A percentile compares a stretch with the other conserved stretches of the same genome.
phyloP scores from a whole-genome alignment of 164 flowering plant species.

The Dillenia suffruticosa region DNA sequence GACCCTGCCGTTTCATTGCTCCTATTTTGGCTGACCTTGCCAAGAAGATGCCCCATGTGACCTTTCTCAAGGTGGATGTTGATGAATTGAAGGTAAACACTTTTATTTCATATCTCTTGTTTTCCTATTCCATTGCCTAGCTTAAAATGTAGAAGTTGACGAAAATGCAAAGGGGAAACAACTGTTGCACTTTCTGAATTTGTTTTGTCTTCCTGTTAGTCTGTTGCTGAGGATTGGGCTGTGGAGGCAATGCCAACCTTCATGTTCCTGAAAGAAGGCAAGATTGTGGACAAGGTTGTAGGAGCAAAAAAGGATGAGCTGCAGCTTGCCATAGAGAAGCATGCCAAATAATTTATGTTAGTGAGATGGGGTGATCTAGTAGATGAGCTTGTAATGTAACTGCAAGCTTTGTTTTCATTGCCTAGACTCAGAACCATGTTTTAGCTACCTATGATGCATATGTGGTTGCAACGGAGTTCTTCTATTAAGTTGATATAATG shows the following conservation, averaged over 20 bases:
- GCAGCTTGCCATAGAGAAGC: slow-evolving; percentile 10
- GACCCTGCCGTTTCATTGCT: slow-evolving; percentile 66
- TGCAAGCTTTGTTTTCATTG: too few relatives aligned
- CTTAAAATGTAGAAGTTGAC: background rate
- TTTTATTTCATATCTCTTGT: background rate
- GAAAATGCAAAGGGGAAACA: background rate
- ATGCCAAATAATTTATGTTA: background rate
- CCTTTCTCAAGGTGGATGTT: slow-evolving; percentile 82
- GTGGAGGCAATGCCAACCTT: slow-evolving; percentile 81
- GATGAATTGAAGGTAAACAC: slow-evolving; percentile 57
- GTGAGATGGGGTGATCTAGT: too few relatives aligned
- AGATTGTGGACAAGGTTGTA: slow-evolving; percentile 45
- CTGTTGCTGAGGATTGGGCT: slow-evolving; percentile 43
- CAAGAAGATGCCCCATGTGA: slow-evolving; percentile 41
- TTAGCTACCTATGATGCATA: too few relatives aligned
- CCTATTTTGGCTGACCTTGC: slow-evolving; percentile 66
- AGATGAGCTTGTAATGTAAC: too few relatives aligned
- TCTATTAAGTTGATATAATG: too few relatives aligned
- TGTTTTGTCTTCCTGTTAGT: slow-evolving; percentile 10
- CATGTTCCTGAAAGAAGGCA: slow-evolving; percentile 60
- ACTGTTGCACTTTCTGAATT: slow-evolving; percentile 10
- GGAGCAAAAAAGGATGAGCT: slow-evolving; percentile 58
- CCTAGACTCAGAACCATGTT: too few relatives aligned
- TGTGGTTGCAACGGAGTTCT: too few relatives aligned
- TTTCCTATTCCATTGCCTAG: background rate